A percentile compares a stretch with the other conserved stretches of the same genome.
Conservation (phyloP, 2,329 filamentous ascomycete genomes). For the Xylaria hypoxylon region DNA sequence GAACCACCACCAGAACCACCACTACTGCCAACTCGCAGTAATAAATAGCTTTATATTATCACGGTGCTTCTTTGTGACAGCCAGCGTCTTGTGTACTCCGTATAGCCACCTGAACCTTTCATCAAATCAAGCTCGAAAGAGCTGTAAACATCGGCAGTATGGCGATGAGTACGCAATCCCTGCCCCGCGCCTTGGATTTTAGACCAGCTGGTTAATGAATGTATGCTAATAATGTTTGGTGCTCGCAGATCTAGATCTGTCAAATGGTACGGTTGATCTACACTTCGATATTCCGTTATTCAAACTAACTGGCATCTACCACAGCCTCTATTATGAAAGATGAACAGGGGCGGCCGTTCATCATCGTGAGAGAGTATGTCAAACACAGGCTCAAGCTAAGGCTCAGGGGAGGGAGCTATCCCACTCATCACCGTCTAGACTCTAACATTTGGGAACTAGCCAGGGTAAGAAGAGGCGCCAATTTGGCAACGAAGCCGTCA, state of each 20-base stretch:
- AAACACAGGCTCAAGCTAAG: constrained; percentile 7
- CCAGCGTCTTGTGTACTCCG: neutral
- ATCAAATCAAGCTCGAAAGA: constrained; percentile 47
- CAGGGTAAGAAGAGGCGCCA: constrained; percentile 98
- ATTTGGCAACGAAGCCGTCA: constrained; percentile 96
- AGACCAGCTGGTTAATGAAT: constrained; percentile 2
- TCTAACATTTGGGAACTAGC: constrained; percentile 59
- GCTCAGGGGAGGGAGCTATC: neutral
- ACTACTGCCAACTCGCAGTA: neutral
- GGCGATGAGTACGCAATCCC: constrained; percentile 67
- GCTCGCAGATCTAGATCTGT: constrained; percentile 79
- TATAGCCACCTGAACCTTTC: constrained; percentile 2
- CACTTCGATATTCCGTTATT: constrained; percentile 9
- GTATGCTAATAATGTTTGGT: constrained; percentile 41
- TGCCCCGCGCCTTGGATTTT: constrained; percentile 35
- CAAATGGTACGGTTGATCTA: constrained; percentile 72
- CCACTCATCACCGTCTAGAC: constrained; percentile 13
- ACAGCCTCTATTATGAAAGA: constrained; percentile 87
- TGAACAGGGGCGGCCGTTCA: constrained; percentile 96
- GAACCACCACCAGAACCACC: constrained; percentile 9
- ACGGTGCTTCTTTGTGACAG: neutral
- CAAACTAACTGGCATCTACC: constrained; percentile 39
- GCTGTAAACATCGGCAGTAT: constrained; percentile 57
- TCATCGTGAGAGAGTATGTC: constrained; percentile 94
- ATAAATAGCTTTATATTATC: constrained; percentile 15